phyloP scores from a whole-genome alignment of 768 basidiomycete species.

The Gymnopilus junonius region DNA sequence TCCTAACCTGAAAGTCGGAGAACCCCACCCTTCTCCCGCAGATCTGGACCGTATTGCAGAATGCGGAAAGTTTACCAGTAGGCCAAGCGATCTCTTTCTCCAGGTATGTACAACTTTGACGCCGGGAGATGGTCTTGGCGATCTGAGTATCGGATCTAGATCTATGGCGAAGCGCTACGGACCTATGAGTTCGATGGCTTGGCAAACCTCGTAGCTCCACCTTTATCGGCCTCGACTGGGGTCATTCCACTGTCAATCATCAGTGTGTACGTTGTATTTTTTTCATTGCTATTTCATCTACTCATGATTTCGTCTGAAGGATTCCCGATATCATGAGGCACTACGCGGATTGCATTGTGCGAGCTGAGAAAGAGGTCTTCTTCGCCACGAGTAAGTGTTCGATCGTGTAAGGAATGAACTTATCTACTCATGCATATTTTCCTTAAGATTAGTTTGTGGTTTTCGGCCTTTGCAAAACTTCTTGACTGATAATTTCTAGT shows the following conservation, averaged over 20 bases:
- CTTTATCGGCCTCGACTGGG: constrained; percentile 9
- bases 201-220: constrained; percentile 10
- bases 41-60: constrained; percentile 14
- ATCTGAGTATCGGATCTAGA: not conserved
- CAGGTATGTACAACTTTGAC: not conserved
- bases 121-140: not conserved
- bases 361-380: constrained; percentile 17
- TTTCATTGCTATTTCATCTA: not conserved
- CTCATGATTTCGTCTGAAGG: not conserved
- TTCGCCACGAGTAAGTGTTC: constrained; percentile 11
- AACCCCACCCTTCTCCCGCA: not conserved
- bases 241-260: constrained; percentile 12
- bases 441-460: constrained; percentile 5
- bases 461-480: not conserved
- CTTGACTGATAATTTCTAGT: not conserved
- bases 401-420: too few species aligned
- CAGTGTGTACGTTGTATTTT: constrained; percentile 10
- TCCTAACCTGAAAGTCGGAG: constrained; percentile 7
- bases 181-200: constrained; percentile 10
- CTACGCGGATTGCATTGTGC: constrained; percentile 15
- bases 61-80: constrained; percentile 11
- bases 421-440: not conserved
- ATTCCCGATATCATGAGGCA: constrained; percentile 15
- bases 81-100: constrained; percentile 14
- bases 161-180: constrained; percentile 12